phyloP scores from a whole-genome alignment of 192 early-diverging fungal genomes.

The Gamsiella multidivaricata region DNA sequence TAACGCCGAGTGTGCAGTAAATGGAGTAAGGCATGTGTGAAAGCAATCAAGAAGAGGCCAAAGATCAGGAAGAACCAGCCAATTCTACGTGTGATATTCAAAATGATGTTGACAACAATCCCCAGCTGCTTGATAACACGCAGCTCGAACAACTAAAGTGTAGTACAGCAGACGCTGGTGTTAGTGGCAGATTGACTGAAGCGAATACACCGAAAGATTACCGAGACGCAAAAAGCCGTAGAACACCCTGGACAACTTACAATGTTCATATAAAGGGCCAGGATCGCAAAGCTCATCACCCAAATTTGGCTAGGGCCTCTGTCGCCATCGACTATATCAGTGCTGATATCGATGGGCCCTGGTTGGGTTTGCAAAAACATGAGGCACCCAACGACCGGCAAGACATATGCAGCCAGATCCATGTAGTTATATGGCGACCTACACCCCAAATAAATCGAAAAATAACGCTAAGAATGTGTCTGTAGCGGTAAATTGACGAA shows the following conservation, averaged over 20 bases:
- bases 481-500: no score
- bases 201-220: no score
- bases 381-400: constrained; percentile 27
- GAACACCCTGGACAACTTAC: constrained; percentile 42
- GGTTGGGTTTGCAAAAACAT: constrained; percentile 3
- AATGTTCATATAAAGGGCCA: constrained; percentile 44
- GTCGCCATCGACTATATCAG: background rate
- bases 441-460: background rate
- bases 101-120: constrained; percentile 48
- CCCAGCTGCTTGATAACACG: constrained; percentile 42
- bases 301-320: constrained; percentile 22
- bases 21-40: constrained; percentile 44
- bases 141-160: constrained; percentile 42
- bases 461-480: background rate
- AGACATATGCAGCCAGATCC: constrained; percentile 26
- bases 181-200: no score
- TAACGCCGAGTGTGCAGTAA: constrained; percentile 15
- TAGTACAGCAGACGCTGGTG: no score
- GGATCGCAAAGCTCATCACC: constrained; percentile 41
- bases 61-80: constrained; percentile 49
- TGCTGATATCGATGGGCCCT: background rate
- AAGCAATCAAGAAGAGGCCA: constrained; percentile 23
- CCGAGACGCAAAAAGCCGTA: no score
- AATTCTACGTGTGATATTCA: constrained; percentile 39
- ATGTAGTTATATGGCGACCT: constrained; percentile 46